phyloP scores from a whole-genome alignment of 2,329 filamentous ascomycete species.

The Aspergillus puulaauensis region DNA sequence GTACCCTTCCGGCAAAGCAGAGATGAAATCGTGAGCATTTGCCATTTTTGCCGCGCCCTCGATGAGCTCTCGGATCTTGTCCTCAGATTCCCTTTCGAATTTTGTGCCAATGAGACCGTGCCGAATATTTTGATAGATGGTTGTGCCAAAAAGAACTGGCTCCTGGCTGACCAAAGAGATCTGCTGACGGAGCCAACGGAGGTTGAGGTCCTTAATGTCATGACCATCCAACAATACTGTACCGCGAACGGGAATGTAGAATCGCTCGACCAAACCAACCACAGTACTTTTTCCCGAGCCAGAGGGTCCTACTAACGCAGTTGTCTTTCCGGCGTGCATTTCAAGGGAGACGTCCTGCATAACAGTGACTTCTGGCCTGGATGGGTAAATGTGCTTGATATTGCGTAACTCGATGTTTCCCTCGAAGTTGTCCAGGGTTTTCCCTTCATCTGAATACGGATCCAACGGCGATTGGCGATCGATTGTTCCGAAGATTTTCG shows the following conservation, averaged over 20 bases:
- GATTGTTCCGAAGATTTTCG: slow-evolving; percentile 92
- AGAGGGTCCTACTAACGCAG: slow-evolving; percentile 89
- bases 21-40: slow-evolving; percentile 92
- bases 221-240: slow-evolving; percentile 77
- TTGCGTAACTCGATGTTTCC: slow-evolving; percentile 79
- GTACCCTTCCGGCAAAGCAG: slow-evolving; percentile 78
- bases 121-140: slow-evolving; percentile 86
- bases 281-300: slow-evolving; percentile 95
- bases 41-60: slow-evolving; percentile 82
- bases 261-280: slow-evolving; percentile 87
- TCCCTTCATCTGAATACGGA: slow-evolving; percentile 68
- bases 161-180: slow-evolving; percentile 93
- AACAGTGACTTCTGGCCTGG: slow-evolving; percentile 82
- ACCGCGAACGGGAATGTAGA: slow-evolving; percentile 86
- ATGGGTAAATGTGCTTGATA: slow-evolving; percentile 92
- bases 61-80: slow-evolving; percentile 69
- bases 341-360: slow-evolving; percentile 79
- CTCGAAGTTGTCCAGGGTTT: slow-evolving; percentile 68
- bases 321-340: slow-evolving; percentile 87
- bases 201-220: slow-evolving; percentile 77
- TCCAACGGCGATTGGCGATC: slow-evolving; percentile 85
- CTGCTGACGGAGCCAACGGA: slow-evolving; percentile 88
- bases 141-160: slow-evolving; percentile 83
- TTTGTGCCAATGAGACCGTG: slow-evolving; percentile 85
- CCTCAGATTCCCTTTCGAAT: slow-evolving; percentile 66